A percentile compares a stretch with the other conserved stretches of the same genome.
Evolutionary conservation across 805 yeast species (phyloP).

Genomic region (Candida arabinofermentans): DNA sequence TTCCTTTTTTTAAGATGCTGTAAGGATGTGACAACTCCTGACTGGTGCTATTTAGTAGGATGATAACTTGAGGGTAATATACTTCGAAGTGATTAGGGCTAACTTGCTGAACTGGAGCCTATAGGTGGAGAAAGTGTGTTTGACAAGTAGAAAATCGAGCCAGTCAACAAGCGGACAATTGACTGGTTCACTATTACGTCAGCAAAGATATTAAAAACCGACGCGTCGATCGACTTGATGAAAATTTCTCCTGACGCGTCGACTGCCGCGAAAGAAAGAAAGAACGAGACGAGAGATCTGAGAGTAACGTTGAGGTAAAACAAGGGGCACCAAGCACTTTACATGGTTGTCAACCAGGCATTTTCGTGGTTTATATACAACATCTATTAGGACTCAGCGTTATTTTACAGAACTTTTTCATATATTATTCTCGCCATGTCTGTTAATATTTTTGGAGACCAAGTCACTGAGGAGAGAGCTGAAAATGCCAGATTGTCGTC

Average conservation of each 20-base stretch:
- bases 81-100: no score
- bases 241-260: not conserved
- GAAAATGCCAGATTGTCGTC: slow-evolving; percentile 98
- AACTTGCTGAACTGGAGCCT: no score
- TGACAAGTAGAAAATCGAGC: no score
- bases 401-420: no score
- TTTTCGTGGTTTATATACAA: no score
- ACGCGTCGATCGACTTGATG: not conserved
- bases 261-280: not conserved
- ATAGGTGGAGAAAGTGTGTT: no score
- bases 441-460: slow-evolving; percentile 94
- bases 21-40: not conserved
- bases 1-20: not conserved
- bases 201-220: no score
- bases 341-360: no score
- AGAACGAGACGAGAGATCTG: not conserved
- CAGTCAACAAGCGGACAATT: no score
- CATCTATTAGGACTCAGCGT: no score
- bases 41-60: not conserved
- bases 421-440: no score
- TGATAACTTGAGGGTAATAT: not conserved
- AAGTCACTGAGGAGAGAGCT: slow-evolving; percentile 95
- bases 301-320: not conserved
- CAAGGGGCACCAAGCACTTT: not conserved
- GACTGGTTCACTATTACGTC: no score